phyloP scores from a whole-genome alignment of 1,284 basidiomycete species.

The Anthracocystis setariae region DNA sequence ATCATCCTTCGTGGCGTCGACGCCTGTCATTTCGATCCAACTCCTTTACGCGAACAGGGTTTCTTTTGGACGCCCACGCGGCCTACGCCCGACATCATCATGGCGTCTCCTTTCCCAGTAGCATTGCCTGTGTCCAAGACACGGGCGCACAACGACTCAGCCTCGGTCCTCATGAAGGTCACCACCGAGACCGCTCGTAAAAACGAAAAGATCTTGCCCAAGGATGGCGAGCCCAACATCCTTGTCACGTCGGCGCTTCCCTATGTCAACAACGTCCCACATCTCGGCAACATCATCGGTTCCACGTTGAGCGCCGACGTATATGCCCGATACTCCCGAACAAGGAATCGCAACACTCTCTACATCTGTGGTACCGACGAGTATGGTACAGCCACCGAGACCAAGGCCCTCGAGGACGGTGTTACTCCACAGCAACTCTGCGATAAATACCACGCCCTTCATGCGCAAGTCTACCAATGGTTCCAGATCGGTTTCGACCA shows the following conservation, averaged over 20 bases:
- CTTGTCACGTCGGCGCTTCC: slow-evolving; percentile 95
- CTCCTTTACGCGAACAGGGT: not conserved
- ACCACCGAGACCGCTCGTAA: slow-evolving; percentile 50
- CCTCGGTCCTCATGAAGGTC: slow-evolving; percentile 60
- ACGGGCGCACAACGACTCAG: slow-evolving; percentile 41
- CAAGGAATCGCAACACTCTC: slow-evolving; percentile 70
- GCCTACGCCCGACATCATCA: slow-evolving; percentile 49
- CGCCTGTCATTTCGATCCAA: not conserved
- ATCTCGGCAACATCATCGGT: slow-evolving; percentile 98
- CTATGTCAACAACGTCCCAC: slow-evolving; percentile 98
- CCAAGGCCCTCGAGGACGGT: slow-evolving; percentile 92
- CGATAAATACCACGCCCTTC: slow-evolving; percentile 90
- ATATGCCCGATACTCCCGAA: slow-evolving; percentile 82
- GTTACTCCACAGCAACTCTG: slow-evolving; percentile 86
- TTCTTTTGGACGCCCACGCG: slow-evolving; percentile 9
- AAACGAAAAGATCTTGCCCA: slow-evolving; percentile 57
- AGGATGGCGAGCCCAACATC: slow-evolving; percentile 69
- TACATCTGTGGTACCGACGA: slow-evolving; percentile 98
- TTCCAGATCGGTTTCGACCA: slow-evolving; percentile 92
- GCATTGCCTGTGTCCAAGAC: slow-evolving; percentile 48
- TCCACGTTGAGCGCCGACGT: slow-evolving; percentile 95
- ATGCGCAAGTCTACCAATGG: slow-evolving; percentile 94
- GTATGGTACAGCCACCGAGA: slow-evolving; percentile 98
- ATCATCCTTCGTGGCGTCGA: not conserved
- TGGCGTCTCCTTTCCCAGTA: slow-evolving; percentile 65